These are phyloP conservation scores for Pelargonium nanum DNA, from an alignment of 345 rosid species.

Conservation along the genomic window DNA sequence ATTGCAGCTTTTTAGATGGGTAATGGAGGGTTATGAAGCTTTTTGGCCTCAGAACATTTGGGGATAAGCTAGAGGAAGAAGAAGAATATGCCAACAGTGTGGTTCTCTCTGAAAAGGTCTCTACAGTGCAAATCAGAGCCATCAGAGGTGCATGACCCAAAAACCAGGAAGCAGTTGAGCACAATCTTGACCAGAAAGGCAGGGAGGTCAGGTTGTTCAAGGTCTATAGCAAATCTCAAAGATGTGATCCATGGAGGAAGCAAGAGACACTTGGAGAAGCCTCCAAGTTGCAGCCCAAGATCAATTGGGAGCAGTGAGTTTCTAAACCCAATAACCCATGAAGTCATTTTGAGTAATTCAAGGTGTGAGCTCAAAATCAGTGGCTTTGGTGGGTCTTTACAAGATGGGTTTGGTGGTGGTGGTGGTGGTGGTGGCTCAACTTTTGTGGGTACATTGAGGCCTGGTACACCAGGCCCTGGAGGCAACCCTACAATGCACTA, in stretches of 20 bases:
- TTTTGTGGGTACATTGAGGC: slow-evolving; percentile 72
- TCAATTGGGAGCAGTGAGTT: slow-evolving; percentile 99
- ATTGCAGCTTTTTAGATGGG: background rate
- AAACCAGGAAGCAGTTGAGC: slow-evolving; percentile 37
- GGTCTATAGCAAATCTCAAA: slow-evolving; percentile 96
- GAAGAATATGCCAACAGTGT: slow-evolving; percentile 43
- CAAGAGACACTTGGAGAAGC: slow-evolving; percentile 81
- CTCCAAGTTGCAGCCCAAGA: slow-evolving; percentile 93
- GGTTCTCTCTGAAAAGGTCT: slow-evolving; percentile 37
- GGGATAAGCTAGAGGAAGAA: background rate
- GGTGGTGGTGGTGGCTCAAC: slow-evolving; percentile 32
- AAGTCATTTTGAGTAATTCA: slow-evolving; percentile 80
- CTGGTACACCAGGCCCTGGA: slow-evolving; percentile 85
- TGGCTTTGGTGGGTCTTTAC: slow-evolving; percentile 40
- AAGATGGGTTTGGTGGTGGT: slow-evolving; percentile 18
- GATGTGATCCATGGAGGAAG: slow-evolving; percentile 95
- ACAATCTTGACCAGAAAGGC: slow-evolving; percentile 52
- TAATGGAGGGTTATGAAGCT: background rate
- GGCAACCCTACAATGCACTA: slow-evolving; percentile 60
- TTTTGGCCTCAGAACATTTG: background rate
- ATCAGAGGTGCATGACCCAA: slow-evolving; percentile 40
- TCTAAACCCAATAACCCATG: slow-evolving; percentile 93
- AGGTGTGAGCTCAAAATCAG: slow-evolving; percentile 94
- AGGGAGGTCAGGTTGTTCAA: slow-evolving; percentile 90
- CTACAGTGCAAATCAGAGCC: slow-evolving; percentile 41